Evolutionary conservation across 2,329 filamentous ascomycete species (phyloP).

Genomic region (Colletotrichum neosansevieriae): DNA sequence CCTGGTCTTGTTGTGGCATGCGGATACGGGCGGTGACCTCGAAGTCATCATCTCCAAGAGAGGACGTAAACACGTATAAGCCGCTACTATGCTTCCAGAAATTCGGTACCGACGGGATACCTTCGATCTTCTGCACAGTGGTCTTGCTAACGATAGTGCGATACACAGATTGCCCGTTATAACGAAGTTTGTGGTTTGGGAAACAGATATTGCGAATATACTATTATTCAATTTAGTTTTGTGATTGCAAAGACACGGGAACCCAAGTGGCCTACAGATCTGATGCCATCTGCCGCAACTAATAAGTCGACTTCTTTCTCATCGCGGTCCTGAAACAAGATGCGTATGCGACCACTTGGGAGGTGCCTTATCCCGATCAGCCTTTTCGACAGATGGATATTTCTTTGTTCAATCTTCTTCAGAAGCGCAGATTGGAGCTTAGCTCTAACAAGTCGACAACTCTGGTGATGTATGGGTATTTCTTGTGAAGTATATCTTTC

Average conservation of each 20-base stretch:
- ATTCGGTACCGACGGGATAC: neutral
- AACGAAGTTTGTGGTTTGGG: neutral
- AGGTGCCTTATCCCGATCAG: neutral
- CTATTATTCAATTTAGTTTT: neutral
- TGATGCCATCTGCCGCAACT: neutral
- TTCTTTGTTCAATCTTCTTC: neutral
- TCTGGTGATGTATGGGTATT: neutral
- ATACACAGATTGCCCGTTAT: neutral
- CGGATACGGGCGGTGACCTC: slow-evolving; percentile 48
- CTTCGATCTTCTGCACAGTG: neutral
- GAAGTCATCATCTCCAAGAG: slow-evolving; percentile 49
- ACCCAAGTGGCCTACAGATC: neutral
- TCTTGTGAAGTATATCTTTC: neutral
- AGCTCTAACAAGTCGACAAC: neutral
- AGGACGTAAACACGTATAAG: slow-evolving; percentile 49
- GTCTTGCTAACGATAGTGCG: neutral
- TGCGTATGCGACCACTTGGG: neutral
- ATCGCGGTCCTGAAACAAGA: neutral
- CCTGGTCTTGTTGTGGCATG: slow-evolving; percentile 41
- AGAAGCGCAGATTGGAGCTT: neutral
- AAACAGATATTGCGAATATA: neutral
- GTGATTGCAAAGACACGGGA: too few species aligned
- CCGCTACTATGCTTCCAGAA: slow-evolving; percentile 46
- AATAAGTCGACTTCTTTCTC: neutral
- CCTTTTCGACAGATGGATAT: neutral